Conservation (phyloP, 805 yeast genomes). For the Wickerhamiella alocasiicola region DNA sequence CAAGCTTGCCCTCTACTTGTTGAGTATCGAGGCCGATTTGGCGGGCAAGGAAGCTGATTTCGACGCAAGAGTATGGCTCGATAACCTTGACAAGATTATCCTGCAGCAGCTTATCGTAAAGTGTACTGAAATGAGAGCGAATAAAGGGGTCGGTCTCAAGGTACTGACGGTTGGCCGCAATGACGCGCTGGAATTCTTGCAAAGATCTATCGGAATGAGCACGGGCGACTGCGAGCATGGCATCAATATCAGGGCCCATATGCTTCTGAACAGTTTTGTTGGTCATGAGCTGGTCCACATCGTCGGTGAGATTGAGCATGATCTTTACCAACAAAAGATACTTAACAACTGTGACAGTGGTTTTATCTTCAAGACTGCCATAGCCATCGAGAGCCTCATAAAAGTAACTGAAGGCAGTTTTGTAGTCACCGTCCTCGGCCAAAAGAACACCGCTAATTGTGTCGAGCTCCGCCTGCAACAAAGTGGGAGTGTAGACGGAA, state of each 20-base stretch:
- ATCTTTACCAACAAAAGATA: slow-evolving; percentile 88
- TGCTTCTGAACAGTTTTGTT: slow-evolving; percentile 65
- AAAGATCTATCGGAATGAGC: slow-evolving; percentile 85
- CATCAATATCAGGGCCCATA: slow-evolving; percentile 78
- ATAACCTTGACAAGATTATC: slow-evolving; percentile 88
- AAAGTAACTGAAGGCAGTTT: slow-evolving; percentile 90
- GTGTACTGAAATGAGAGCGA: slow-evolving; percentile 80
- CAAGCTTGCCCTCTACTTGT: slow-evolving; percentile 85
- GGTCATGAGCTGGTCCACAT: slow-evolving; percentile 62
- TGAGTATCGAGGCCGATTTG: slow-evolving; percentile 76
- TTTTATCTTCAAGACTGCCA: slow-evolving; percentile 41
- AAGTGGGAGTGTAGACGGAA: slow-evolving; percentile 88
- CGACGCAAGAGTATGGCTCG: slow-evolving; percentile 95
- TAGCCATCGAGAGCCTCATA: slow-evolving; percentile 91
- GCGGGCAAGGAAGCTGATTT: slow-evolving; percentile 74
- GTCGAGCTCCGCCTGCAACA: slow-evolving; percentile 86
- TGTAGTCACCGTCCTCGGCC: slow-evolving; percentile 94
- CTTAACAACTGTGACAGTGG: slow-evolving; percentile 66
- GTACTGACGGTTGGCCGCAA: slow-evolving; percentile 54
- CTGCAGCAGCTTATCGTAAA: slow-evolving; percentile 85
- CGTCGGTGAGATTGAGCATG: slow-evolving; percentile 80
- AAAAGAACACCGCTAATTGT: slow-evolving; percentile 89
- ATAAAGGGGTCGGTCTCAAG: slow-evolving; percentile 77
- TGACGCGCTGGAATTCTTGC: slow-evolving; percentile 78
- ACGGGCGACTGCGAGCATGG: slow-evolving; percentile 84